Evolutionary conservation across 306 rosid genomes (phyloP).

Genomic region (Rosa rugosa): DNA sequence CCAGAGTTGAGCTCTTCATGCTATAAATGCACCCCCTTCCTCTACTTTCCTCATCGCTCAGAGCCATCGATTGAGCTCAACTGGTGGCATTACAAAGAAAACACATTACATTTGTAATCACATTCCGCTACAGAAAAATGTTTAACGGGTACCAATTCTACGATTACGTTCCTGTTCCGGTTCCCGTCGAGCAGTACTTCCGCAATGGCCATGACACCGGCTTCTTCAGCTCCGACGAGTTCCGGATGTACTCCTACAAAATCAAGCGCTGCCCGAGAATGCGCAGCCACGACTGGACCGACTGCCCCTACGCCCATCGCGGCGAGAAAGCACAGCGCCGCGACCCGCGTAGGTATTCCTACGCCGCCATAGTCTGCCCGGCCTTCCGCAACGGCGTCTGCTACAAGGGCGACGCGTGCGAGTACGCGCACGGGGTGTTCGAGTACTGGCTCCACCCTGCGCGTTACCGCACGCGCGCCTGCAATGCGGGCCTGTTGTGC

Average conservation of each 20-base stretch:
- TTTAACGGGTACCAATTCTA: not conserved
- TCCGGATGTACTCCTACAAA: slow-evolving; percentile 55
- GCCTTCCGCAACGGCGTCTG: slow-evolving; percentile 42
- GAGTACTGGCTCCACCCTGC: slow-evolving; percentile 63
- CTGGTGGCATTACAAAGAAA: not conserved
- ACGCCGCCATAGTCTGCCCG: slow-evolving; percentile 43
- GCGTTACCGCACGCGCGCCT: slow-evolving; percentile 48
- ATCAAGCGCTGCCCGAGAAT: slow-evolving; percentile 46
- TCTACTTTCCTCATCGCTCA: not conserved
- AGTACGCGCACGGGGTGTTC: slow-evolving; percentile 54
- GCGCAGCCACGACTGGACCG: slow-evolving; percentile 58
- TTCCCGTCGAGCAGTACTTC: not conserved
- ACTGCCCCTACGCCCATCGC: slow-evolving; percentile 57
- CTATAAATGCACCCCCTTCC: not conserved
- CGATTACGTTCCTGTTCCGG: not conserved
- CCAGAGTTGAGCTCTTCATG: not conserved
- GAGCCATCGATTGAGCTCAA: not conserved
- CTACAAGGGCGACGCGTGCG: slow-evolving; percentile 40
- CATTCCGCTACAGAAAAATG: not conserved
- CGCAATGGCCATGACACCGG: slow-evolving; percentile 19
- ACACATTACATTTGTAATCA: not conserved
- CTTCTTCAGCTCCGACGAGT: slow-evolving; percentile 43
- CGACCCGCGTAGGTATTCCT: slow-evolving; percentile 36
- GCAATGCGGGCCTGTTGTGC: slow-evolving; percentile 45
- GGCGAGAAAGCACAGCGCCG: slow-evolving; percentile 61